Base-by-base conservation (phyloP, 495 filamentous ascomycete genomes). In the Cercophora sp. region DNA sequence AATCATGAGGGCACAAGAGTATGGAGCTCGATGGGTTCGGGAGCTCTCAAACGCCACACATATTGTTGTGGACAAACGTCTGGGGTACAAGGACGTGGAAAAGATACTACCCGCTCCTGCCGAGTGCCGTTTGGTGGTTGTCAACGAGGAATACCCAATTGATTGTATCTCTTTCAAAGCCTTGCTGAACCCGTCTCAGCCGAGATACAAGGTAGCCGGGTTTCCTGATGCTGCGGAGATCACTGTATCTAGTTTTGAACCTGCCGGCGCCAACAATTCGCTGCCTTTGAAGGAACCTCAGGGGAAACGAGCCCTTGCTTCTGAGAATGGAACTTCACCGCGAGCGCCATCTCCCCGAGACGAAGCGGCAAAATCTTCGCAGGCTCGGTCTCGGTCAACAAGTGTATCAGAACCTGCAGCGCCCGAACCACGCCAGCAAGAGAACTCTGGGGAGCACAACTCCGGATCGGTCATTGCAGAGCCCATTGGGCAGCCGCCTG, bases 131-230 rank as follows among this genome's bases (percentile, higher is more conserved):
- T 51, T 60, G 18, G 36, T 58, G 25, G 54, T 71, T 16, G 90
- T 96, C 13, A 87, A 90, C 52, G 88, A 93, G 45, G 68, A 72
- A 2, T 98, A 90, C 60, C 82, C 87, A 3, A 67, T 88, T 0
- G 89, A 96, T 11, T 96, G 91, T 48, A 81, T 93, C 27, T 70
- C 73, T 24, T 85, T 78, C 51, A 67, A 72, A 2, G 62, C 71
- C 0, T 52, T 93, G 0, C 61, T 91, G 3, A 79, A 83, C 52
- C 70, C 81, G 3, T 63, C 67, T 1, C 83, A 89, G 43, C 42
- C 50, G 2, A 75, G 77, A 8, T 95, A 92, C 60, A 70, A 67
- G 36, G 71, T 91, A 11, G 55, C 68, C 10, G 85, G 69, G 5
- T 54, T 23, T 22, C 64, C 62, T 32, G 8, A n/a, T 15, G 10